Evolutionary conservation across 2,329 filamentous ascomycete species (phyloP), one percentile per base, ranked within the genome.

Genomic region (Arthrobotrys iridis): DNA sequence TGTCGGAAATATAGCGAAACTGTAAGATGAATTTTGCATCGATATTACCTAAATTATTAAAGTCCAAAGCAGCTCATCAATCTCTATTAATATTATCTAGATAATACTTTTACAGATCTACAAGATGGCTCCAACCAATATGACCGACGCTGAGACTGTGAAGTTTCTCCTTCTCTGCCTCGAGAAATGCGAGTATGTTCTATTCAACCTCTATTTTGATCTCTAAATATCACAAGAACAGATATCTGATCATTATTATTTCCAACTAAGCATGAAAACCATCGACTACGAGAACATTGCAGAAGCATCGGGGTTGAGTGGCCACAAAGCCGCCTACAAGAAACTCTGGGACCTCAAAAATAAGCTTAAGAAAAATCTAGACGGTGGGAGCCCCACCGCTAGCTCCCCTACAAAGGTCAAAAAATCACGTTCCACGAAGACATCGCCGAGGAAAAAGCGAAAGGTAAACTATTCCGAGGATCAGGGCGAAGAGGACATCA

Each of bases 181-280:
- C 40, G 70, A 74, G 1, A 74, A 74, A 48, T 74, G 70, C 70
- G 70, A 74, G 70, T 74, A 67, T 48, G 70, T 74, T 10, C 26
- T 30, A 30, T 26, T n/a, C n/a, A n/a, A n/a, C n/a, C n/a, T n/a
- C n/a, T n/a, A n/a, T n/a, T n/a, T n/a, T n/a, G n/a, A n/a, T n/a
- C 13, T 7, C 3, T 8, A 6, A 24, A 28, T 15, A 11, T 20
- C n/a, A 11, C n/a, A 30, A 4, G 7, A 33, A 4, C 28, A 33
- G 22, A 3, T 7, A 35, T 18, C 26, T 22, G 13, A 4, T 10
- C 4, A 33, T 20, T 18, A 18, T 6, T 62, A 8, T 50, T 30
- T 15, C 4, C n/a, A 18, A 33, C 3, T 13, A 15, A 74, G 70
- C n/a, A 74, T 62, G 6, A 74, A 74, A 48, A n/a, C 30, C 2